Base-by-base conservation (phyloP, 1,284 basidiomycete genomes). In the Cystobasidium sp. region DNA sequence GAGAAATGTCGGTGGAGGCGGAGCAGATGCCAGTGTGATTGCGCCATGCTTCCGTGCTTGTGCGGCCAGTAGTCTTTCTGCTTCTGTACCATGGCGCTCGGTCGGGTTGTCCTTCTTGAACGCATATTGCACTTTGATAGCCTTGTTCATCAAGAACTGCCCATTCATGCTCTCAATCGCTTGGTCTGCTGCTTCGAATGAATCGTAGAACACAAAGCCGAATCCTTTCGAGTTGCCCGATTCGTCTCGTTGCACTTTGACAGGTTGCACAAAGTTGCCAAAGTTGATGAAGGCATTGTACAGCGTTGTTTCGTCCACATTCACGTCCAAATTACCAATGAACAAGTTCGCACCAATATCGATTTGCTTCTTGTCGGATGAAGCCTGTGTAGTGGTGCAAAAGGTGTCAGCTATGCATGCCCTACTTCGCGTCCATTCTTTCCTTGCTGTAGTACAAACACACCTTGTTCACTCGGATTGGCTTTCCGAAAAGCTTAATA, bases 21-120 rank as follows among this genome's bases (percentile, higher is more conserved):
- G 71, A 6, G 76, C 73, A 8, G 71, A 64, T 9, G 43, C 56
- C 24, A 75, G 53, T 9, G 61, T 51, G n/a, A 68, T 63, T 31
- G 68, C 69, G 24, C 68, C 74, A 83, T 96, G 94, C 83, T 96
- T 96, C 79, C 94, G 88, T 51, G 97, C 96, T 83, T 98, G 94
- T 1, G 93, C 90, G 1, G 96, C 94, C 77, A 99, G 88, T 58
- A 98, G 87, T 75, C 96, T 90, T 84, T 99, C 96, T 1, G 97
- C 95, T 22, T 91, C 86, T 4, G 95, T 97, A 47, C 96, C 97
- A 80, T 99, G 97, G 18, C 95, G 88, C 83, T 99, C 96, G 75
- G 95, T 94, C 83, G 98, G 97, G 70, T 93, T 93, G 80, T 99
- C 97, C 85, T 98, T 98, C 84, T 98, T 98, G 87, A 97, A 96